Conservation (phyloP, 176 grass and related monocot genomes). For the Triticum dicoccoides region DNA sequence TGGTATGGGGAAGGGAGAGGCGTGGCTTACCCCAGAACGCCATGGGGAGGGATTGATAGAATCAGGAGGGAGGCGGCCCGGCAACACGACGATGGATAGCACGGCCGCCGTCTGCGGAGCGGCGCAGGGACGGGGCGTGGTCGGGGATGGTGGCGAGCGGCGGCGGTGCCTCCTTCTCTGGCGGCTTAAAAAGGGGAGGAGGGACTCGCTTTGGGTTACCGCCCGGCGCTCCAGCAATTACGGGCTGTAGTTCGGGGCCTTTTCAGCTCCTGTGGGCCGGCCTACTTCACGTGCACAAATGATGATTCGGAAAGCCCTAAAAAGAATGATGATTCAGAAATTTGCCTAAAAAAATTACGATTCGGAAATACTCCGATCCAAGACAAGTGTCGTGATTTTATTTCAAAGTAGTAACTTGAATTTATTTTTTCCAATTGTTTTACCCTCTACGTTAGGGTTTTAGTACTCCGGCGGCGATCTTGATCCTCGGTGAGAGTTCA, state of each 20-base stretch:
- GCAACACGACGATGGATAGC: neutral
- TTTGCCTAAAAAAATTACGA: too few species aligned
- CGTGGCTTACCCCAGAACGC: constrained; percentile 68
- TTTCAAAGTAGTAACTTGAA: too few species aligned
- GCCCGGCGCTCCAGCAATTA: neutral
- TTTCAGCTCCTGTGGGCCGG: neutral
- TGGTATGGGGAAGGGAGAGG: neutral
- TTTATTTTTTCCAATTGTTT: too few species aligned
- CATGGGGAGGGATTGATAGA: constrained; percentile 27
- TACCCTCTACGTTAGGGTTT: too few species aligned
- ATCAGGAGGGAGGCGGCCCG: neutral
- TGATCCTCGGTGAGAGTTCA: too few species aligned
- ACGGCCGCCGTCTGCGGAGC: neutral
- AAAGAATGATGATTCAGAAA: too few species aligned
- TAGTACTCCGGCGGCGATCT: too few species aligned
- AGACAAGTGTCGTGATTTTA: too few species aligned
- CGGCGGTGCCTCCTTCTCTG: neutral
- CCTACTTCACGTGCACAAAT: neutral
- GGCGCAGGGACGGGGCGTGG: neutral
- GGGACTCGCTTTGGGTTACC: neutral
- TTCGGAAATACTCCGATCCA: too few species aligned
- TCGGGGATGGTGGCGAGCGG: neutral
- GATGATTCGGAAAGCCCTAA: too few species aligned
- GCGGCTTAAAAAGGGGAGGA: neutral
- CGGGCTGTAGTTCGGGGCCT: neutral